phyloP scores from a whole-genome alignment of 2,329 filamentous ascomycete species.

The Cadophora luteo-olivacea region DNA sequence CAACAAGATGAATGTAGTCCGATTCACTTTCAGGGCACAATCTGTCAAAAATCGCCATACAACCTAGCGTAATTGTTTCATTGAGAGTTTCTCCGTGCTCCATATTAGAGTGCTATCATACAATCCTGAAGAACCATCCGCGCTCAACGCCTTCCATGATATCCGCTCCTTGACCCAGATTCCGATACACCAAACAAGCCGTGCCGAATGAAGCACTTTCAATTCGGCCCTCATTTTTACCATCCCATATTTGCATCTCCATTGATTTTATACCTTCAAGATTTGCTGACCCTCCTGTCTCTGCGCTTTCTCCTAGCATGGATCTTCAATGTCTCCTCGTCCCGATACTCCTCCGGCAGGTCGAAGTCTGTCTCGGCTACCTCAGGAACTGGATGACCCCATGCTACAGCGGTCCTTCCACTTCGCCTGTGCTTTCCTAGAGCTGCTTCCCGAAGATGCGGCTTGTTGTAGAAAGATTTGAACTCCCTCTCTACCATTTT shows the following conservation, averaged over 20 bases:
- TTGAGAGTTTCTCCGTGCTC: background rate
- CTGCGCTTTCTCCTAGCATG: conserved; percentile 67
- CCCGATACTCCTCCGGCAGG: conserved; percentile 63
- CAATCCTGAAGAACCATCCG: conserved; percentile 19
- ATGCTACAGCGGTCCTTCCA: conserved; percentile 75
- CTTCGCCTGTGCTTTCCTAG: conserved; percentile 75
- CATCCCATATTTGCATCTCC: conserved; percentile 21
- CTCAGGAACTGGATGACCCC: conserved; percentile 83
- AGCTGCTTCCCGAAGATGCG: conserved; percentile 78
- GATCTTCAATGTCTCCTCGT: conserved; percentile 59
- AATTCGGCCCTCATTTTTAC: conserved; percentile 37
- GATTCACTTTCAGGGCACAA: background rate
- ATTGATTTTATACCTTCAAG: conserved; percentile 20
- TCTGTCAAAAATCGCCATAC: background rate
- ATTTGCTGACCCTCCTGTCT: conserved; percentile 40
- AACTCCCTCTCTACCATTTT: conserved; percentile 64
- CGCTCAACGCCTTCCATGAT: conserved; percentile 16
- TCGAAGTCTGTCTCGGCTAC: conserved; percentile 74
- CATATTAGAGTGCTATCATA: conserved; percentile 20
- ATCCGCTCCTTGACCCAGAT: conserved; percentile 9
- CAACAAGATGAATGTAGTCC: background rate
- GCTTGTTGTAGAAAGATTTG: conserved; percentile 80
- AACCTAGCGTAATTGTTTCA: background rate
- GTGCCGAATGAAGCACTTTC: conserved; percentile 48
- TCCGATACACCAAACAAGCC: conserved; percentile 32